Evolutionary conservation across 2,329 filamentous ascomycete species (phyloP).

Genomic region (Pseudogymnoascus pannorum): DNA sequence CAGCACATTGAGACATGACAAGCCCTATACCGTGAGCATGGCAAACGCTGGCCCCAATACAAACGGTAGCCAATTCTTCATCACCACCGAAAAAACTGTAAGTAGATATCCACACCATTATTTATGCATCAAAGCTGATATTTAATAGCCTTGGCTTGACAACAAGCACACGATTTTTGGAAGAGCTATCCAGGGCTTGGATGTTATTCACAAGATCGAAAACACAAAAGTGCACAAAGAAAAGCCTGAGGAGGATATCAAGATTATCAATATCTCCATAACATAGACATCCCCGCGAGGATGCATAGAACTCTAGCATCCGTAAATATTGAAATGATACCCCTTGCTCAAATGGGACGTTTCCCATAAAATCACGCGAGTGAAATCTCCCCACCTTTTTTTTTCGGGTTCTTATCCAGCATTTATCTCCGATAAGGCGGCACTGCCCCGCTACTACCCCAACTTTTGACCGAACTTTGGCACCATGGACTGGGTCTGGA

Average conservation of each 20-base stretch:
- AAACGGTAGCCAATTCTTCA: conserved; percentile 96
- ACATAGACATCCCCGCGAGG: conserved; percentile 19
- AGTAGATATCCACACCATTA: conserved; percentile 31
- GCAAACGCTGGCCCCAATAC: conserved; percentile 93
- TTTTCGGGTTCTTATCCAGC: not conserved
- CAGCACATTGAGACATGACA: conserved; percentile 83
- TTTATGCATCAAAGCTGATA: conserved; percentile 15
- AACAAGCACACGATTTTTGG: conserved; percentile 96
- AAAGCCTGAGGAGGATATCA: conserved; percentile 94
- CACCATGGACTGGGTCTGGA: not conserved
- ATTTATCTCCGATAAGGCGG: not conserved
- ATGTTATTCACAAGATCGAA: conserved; percentile 94
- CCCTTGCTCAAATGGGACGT: not conserved
- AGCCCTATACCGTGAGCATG: conserved; percentile 95
- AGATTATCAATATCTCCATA: conserved; percentile 75
- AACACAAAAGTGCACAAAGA: conserved; percentile 79
- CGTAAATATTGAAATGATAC: conserved; percentile 5
- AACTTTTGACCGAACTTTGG: not conserved
- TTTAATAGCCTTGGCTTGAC: conserved; percentile 72
- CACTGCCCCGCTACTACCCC: not conserved
- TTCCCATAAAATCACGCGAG: not conserved
- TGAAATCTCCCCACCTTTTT: not conserved
- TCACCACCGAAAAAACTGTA: conserved; percentile 92
- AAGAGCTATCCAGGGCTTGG: conserved; percentile 78
- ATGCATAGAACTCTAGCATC: not conserved